Base-by-base conservation (phyloP, 2,329 filamentous ascomycete genomes). In the Orbilia brochopaga region DNA sequence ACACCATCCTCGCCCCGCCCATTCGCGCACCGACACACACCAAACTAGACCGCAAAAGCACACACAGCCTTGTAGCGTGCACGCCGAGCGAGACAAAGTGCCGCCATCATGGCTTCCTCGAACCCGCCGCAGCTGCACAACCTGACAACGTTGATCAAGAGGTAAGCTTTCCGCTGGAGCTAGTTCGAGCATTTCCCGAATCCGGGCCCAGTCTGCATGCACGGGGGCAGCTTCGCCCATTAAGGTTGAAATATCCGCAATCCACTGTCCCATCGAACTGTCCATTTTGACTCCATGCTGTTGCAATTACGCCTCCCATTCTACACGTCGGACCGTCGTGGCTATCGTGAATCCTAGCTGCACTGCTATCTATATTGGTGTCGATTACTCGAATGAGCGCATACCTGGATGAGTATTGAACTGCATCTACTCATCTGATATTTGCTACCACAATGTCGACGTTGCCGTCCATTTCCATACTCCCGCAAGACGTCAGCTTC, bases 141-240 rank as follows among this genome's bases (percentile, higher is more conserved):
- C 79, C 83, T 99, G 74, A 95, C 92, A 37, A 99, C 94, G 61
- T 86, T 99, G 78, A 97, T 99, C 83, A 99, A 99, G 86, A 88
- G 94, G 94, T 97, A 86, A 77, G 86, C 81, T 73, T 57, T 70
- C 61, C 56, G 66, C 53, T 54, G 55, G 54, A 37, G 15, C 40
- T 24, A n/a, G 19, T 24, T 42, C n/a, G 37, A 56, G 23, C n/a
- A 35, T 44, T 21, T 27, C 46, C 59, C 42, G 54, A 59, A 59
- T 62, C 59, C 59, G 32, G 37, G 60, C n/a, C 37, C 37, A 13
- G n/a, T 13, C 37, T 3, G n/a, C n/a, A 15, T 13, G n/a, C 23
- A 40, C 46, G 52, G 15, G 46, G 35, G 55, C 37, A 51, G 56
- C 51, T 55, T 51, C 23, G 60, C 59, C 58, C 37, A 23, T 44